These are phyloP conservation scores for Hygrocybe coccinea DNA, from an alignment of 768 basidiomycete species.

Conservation along the genomic window DNA sequence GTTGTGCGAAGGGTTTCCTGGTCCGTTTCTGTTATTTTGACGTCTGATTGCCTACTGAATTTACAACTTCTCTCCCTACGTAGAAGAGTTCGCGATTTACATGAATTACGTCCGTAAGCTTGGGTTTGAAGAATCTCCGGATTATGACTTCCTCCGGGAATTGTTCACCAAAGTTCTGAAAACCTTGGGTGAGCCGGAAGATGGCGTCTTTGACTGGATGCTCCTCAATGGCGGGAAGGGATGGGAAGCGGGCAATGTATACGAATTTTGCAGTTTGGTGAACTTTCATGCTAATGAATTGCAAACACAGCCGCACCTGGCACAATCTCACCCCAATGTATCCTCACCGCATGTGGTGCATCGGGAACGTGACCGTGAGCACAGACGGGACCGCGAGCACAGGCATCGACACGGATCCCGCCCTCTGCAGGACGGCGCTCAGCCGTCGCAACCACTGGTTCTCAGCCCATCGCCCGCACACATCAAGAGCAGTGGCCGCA, in stretches of 20 bases:
- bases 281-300: constrained; percentile 7
- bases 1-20: constrained; percentile 95
- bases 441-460: constrained; percentile 56
- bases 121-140: constrained; percentile 95
- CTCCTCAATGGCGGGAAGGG: constrained; percentile 88
- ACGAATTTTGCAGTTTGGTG: constrained; percentile 26
- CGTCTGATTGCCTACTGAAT: constrained; percentile 1
- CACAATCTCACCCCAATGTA: constrained; percentile 50
- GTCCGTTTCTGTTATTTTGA: constrained; percentile 43
- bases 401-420: constrained; percentile 49
- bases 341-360: constrained; percentile 51
- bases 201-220: constrained; percentile 97
- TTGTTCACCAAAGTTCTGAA: constrained; percentile 90
- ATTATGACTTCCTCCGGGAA: constrained; percentile 96
- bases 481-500: constrained; percentile 53
- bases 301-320: constrained; percentile 41
- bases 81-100: constrained; percentile 97
- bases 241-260: constrained; percentile 85
- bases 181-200: constrained; percentile 81
- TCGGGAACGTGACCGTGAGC: constrained; percentile 48
- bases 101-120: constrained; percentile 99
- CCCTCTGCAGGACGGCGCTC: constrained; percentile 50
- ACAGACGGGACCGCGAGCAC: constrained; percentile 52
- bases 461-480: constrained; percentile 63
- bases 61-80: constrained; percentile 3